phyloP scores from a whole-genome alignment of 2,329 filamentous ascomycete genomes.

The Calonectria multiphialidica region DNA sequence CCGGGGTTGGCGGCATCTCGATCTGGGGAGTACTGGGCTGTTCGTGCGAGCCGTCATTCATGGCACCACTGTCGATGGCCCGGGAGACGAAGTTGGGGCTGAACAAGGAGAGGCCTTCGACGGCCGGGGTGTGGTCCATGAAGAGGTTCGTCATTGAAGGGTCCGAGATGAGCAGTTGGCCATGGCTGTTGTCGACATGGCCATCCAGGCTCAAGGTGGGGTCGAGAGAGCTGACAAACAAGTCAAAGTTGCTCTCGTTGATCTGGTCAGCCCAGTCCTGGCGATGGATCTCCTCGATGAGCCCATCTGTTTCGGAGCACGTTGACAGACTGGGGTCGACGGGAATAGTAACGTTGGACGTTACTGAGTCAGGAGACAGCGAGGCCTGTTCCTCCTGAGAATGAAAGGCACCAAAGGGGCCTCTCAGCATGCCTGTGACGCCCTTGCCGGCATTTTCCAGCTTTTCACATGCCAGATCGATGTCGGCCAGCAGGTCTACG shows the following conservation, averaged over 20 bases:
- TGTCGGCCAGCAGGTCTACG: constrained; percentile 39
- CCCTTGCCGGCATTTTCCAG: neutral
- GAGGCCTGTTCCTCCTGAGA: neutral
- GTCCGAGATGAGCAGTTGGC: constrained; percentile 27
- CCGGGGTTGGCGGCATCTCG: neutral
- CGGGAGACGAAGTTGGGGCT: constrained; percentile 39
- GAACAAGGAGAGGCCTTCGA: constrained; percentile 35
- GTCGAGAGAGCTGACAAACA: constrained; percentile 34
- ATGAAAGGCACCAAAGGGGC: constrained; percentile 40
- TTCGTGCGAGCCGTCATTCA: neutral
- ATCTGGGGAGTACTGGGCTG: neutral
- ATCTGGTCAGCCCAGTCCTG: constrained; percentile 39
- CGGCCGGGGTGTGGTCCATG: constrained; percentile 35
- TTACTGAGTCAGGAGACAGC: constrained; percentile 7
- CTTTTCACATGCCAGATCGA: constrained; percentile 39
- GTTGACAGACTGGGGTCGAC: constrained; percentile 25
- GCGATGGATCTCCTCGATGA: constrained; percentile 37
- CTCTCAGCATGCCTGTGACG: constrained; percentile 23
- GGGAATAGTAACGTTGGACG: constrained; percentile 23
- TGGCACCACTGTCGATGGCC: constrained; percentile 29
- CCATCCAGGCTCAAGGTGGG: constrained; percentile 14
- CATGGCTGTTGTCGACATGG: constrained; percentile 2
- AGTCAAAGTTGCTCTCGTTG: constrained; percentile 32
- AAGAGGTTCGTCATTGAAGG: constrained; percentile 30
- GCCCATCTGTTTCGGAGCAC: constrained; percentile 31